phyloP scores from a whole-genome alignment of 2,329 filamentous ascomycete genomes.

The Boeremia exigua region DNA sequence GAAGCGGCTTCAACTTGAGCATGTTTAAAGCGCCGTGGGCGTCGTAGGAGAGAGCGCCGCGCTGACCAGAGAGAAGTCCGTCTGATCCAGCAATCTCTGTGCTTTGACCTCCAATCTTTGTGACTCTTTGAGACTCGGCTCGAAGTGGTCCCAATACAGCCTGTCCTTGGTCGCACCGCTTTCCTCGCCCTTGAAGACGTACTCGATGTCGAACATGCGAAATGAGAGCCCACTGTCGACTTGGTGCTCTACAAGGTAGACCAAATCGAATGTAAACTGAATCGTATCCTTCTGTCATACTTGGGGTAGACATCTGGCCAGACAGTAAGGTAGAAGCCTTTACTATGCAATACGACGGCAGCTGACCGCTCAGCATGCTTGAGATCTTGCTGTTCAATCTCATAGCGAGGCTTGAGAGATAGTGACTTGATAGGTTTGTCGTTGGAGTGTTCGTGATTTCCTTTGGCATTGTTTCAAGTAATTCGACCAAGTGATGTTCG shows the following conservation, averaged over 20 bases:
- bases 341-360: conserved; percentile 42
- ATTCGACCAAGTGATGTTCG: neutral
- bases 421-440: conserved; percentile 33
- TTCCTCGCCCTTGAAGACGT: conserved; percentile 43
- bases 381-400: conserved; percentile 37
- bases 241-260: conserved; percentile 44
- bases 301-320: conserved; percentile 38
- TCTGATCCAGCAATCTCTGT: conserved; percentile 35
- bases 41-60: conserved; percentile 48
- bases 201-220: conserved; percentile 50
- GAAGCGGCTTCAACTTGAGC: conserved; percentile 29
- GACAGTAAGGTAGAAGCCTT: conserved; percentile 38
- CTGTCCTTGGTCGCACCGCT: conserved; percentile 34
- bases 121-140: conserved; percentile 21
- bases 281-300: conserved; percentile 24
- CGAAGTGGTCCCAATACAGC: conserved; percentile 33
- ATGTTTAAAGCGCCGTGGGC: conserved; percentile 32
- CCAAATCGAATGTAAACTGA: conserved; percentile 1
- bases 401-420: conserved; percentile 37
- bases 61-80: conserved; percentile 51
- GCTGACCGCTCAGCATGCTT: conserved; percentile 37
- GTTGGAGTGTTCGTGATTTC: conserved; percentile 28
- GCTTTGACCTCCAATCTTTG: conserved; percentile 29
- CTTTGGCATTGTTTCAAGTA: neutral
- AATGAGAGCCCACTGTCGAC: conserved; percentile 44